Evolutionary conservation across 371 early-diverging fungal genomes (phyloP).

Genomic region (Mortierella sp.): DNA sequence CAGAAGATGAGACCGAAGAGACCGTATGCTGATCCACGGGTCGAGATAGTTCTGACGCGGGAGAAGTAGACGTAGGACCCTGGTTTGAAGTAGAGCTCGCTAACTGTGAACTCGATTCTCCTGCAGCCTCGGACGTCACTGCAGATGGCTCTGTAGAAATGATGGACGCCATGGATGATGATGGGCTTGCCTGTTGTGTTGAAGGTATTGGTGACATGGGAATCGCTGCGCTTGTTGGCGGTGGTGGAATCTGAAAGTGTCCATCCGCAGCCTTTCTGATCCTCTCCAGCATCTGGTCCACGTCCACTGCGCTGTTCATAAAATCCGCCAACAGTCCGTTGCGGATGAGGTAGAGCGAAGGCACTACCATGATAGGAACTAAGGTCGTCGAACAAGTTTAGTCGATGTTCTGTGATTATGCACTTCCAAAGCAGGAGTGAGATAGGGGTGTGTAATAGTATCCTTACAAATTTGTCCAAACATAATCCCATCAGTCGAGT

Average conservation of each 20-base stretch:
- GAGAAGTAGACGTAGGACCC: background rate
- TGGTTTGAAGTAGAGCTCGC: no score
- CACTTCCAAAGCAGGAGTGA: no score
- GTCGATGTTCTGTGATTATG: background rate
- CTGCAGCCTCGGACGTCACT: no score
- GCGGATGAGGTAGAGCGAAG: constrained; percentile 44
- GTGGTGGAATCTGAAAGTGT: constrained; percentile 33
- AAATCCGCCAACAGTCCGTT: constrained; percentile 49
- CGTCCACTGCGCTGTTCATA: constrained; percentile 35
- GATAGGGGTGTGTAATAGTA: background rate
- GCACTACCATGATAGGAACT: constrained; percentile 50
- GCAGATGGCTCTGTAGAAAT: background rate
- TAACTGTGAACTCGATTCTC: no score
- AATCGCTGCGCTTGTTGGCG: constrained; percentile 5
- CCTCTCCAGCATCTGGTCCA: constrained; percentile 38
- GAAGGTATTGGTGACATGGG: background rate
- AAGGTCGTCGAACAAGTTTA: background rate
- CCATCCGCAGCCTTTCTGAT: constrained; percentile 36
- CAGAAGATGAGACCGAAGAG: background rate
- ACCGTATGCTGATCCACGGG: no score
- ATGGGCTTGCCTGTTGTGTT: no score
- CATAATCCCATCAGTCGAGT: constrained; percentile 44
- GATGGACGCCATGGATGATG: no score
- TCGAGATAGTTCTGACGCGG: background rate
- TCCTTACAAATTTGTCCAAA: constrained; percentile 54